Evolutionary conservation across 108 stramenopile genomes (phyloP), one percentile per base, ranked within the genome.

Genomic region (Chaetoceros tenuissimus): DNA sequence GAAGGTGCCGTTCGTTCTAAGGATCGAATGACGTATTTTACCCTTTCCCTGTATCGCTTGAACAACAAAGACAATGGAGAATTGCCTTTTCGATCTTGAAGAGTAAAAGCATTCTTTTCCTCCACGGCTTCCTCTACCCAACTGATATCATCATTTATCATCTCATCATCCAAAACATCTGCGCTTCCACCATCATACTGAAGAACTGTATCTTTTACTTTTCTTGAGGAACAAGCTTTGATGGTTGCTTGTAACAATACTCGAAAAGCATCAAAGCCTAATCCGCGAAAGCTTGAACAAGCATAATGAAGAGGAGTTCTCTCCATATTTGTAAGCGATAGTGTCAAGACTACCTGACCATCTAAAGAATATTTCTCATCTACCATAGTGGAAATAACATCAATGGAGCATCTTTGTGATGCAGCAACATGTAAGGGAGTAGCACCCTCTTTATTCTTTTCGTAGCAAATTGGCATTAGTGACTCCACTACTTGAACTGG

Each of bases 231-330:
- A 10, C 13, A 13, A 40, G 34, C 50, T 46, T 48, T 22, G 1
- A 77, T 28, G 7, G 62, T 68, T 28, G 57, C 59, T 34, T 77
- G 66, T 3, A 77, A 58, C 19, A 77, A 45, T 1, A 59, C 29
- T 28, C 51, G 53, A 57, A 77, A 77, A 31, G 75, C 75, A n/a
- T 63, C 67, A 28, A 71, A 51, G 30, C 67, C 67, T 24, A 72
- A 53, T 7, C 71, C 71, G 51, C 75, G 62, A 43, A 71, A 77
- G 5, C 71, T 72, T 53, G 62, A 45, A 24, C 70, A 71, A 0
- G 75, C 75, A 57, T 63, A 77, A 47, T 77, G 75, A 53, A 72
- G 67, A 31, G 75, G 75, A 3, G 71, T 59, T 31, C 75, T 57
- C 7, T 47, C 57, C 53, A 55, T 61, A 17, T 59, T 53, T 13